phyloP scores from a whole-genome alignment of 805 yeast genomes.

The Wickerhamiella vanderwaltii region DNA sequence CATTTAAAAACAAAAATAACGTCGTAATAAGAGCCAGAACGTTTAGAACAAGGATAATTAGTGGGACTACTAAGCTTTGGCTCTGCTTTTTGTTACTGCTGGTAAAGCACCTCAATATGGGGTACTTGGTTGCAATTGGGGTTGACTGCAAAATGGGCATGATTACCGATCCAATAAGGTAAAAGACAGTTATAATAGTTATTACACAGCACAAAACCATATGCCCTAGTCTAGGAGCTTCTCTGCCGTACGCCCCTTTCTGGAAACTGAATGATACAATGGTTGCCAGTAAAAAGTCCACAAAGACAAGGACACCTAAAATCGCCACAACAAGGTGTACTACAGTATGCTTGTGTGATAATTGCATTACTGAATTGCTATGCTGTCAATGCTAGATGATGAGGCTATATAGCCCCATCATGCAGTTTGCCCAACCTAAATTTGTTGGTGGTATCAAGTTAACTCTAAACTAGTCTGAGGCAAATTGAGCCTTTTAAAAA shows the following conservation, averaged over 20 bases:
- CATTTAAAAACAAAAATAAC: conserved; percentile 7
- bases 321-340: not conserved
- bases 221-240: not conserved
- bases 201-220: not conserved
- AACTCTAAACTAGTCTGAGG: too few relatives aligned
- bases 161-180: not conserved
- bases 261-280: not conserved
- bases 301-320: not conserved
- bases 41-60: conserved; percentile 4
- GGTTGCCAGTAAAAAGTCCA: not conserved
- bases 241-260: not conserved
- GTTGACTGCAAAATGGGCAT: not conserved
- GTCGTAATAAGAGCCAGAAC: conserved; percentile 6
- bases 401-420: too few relatives aligned
- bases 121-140: not conserved
- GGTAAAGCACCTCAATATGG: too few relatives aligned
- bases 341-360: not conserved
- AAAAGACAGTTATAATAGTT: not conserved
- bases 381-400: too few relatives aligned
- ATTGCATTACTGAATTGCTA: too few relatives aligned
- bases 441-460: too few relatives aligned
- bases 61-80: not conserved
- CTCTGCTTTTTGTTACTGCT: not conserved
- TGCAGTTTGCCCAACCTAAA: too few relatives aligned
- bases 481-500: too few relatives aligned